Evolutionary conservation across 2,329 filamentous ascomycete species (phyloP).

Genomic region (Aspergillus tamarii): DNA sequence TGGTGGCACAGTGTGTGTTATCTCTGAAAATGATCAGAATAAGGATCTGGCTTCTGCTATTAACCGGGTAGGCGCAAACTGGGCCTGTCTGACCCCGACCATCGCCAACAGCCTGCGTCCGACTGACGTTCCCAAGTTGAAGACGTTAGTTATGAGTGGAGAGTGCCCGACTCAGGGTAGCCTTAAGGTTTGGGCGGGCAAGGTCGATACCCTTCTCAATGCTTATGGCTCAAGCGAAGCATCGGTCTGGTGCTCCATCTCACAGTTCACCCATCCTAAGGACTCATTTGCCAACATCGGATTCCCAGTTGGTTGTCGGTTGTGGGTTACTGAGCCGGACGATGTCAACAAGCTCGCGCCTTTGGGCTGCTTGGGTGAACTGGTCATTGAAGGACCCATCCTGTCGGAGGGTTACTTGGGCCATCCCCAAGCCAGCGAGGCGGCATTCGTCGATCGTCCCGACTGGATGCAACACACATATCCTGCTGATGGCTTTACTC

Average conservation of each 20-base stretch:
- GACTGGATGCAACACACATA: constrained; percentile 17
- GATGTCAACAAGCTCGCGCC: constrained; percentile 40
- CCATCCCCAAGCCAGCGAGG: constrained; percentile 20
- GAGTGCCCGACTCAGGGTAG: background rate
- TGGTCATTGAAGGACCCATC: constrained; percentile 41
- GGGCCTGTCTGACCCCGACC: constrained; percentile 13
- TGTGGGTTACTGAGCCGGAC: constrained; percentile 43
- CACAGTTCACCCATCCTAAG: background rate
- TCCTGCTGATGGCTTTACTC: background rate
- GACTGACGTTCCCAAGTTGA: background rate
- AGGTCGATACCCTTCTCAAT: background rate
- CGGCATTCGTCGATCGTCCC: constrained; percentile 27
- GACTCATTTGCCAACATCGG: constrained; percentile 23
- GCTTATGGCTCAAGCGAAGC: background rate
- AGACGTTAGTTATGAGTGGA: background rate
- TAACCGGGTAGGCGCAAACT: constrained; percentile 5
- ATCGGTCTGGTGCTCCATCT: background rate
- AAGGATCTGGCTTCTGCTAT: constrained; percentile 52
- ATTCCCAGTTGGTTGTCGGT: constrained; percentile 37
- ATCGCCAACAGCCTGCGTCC: background rate
- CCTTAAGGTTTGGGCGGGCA: background rate
- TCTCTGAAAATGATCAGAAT: constrained; percentile 46
- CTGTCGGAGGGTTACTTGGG: constrained; percentile 26
- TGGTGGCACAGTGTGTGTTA: constrained; percentile 46
- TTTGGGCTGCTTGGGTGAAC: constrained; percentile 43